Conservation (phyloP, 2,329 filamentous ascomycete genomes). For the Trichoderma pleuroti region DNA sequence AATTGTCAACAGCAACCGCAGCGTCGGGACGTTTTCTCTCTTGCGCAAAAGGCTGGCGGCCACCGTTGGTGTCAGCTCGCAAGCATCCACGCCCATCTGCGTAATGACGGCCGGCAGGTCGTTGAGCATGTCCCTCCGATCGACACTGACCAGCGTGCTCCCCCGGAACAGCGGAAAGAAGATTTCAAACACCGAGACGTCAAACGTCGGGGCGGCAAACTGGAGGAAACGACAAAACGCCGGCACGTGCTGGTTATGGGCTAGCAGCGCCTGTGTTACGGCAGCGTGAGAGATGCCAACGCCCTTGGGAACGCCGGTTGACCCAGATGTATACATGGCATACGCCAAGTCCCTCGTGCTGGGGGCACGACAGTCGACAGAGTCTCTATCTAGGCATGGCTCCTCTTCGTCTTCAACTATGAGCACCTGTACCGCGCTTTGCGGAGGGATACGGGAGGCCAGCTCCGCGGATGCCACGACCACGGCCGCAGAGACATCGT, state of each 20-base stretch:
- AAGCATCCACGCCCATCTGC: conserved; percentile 69
- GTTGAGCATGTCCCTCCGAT: conserved; percentile 66
- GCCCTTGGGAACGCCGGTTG: conserved; percentile 84
- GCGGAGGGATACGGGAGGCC: conserved; percentile 37
- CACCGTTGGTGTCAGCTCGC: conserved; percentile 85
- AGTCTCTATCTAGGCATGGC: neutral
- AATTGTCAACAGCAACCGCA: conserved; percentile 77
- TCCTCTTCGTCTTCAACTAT: conserved; percentile 28
- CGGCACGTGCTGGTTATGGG: conserved; percentile 76
- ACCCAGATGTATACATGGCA: conserved; percentile 91
- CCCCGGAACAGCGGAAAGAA: conserved; percentile 81
- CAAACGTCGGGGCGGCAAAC: conserved; percentile 88
- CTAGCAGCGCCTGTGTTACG: conserved; percentile 75
- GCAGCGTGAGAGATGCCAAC: conserved; percentile 78
- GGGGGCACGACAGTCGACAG: conserved; percentile 22
- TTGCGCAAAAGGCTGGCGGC: conserved; percentile 70
- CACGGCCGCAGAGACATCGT: conserved; percentile 69
- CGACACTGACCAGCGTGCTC: conserved; percentile 67
- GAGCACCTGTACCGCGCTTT: conserved; percentile 34
- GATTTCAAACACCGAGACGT: conserved; percentile 92
- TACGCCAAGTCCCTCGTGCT: conserved; percentile 61
- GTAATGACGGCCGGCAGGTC: conserved; percentile 68
- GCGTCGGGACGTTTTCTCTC: conserved; percentile 61
- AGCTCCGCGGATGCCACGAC: conserved; percentile 60
- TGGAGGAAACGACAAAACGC: conserved; percentile 77